Evolutionary conservation across 2,329 filamentous ascomycete species (phyloP).

Genomic region (Aspergillus tubingensis): DNA sequence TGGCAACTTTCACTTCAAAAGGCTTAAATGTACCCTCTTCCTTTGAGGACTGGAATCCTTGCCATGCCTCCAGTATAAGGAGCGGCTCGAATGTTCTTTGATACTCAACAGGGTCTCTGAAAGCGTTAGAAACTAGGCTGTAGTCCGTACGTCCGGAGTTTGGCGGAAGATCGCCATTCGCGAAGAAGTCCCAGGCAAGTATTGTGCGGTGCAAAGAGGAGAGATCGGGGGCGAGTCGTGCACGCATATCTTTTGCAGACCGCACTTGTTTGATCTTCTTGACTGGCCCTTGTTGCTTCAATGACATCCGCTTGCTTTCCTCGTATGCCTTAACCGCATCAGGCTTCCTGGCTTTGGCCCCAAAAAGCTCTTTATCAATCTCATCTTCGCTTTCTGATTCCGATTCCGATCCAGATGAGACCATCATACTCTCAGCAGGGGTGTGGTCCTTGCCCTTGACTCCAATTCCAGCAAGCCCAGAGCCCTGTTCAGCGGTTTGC

Average conservation of each 20-base stretch:
- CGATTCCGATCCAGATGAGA: conserved; percentile 66
- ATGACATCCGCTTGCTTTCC: conserved; percentile 48
- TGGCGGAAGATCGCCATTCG: conserved; percentile 82
- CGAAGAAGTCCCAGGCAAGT: conserved; percentile 93
- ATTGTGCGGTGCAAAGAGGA: conserved; percentile 81
- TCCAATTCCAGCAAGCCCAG: conserved; percentile 71
- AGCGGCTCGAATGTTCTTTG: conserved; percentile 88
- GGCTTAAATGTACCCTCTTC: conserved; percentile 79
- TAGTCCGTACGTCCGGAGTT: conserved; percentile 69
- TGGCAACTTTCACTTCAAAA: conserved; percentile 85
- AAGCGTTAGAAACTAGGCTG: conserved; percentile 73
- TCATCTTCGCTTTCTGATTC: conserved; percentile 76
- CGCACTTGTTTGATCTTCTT: conserved; percentile 80
- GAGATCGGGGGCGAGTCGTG: conserved; percentile 86
- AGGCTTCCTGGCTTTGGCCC: conserved; percentile 40
- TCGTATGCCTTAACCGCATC: conserved; percentile 50
- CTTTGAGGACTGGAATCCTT: conserved; percentile 84
- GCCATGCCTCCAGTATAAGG: conserved; percentile 91
- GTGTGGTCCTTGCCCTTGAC: conserved; percentile 77
- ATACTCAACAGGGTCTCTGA: conserved; percentile 75
- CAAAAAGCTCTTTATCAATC: conserved; percentile 70
- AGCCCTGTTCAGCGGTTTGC: conserved; percentile 73
- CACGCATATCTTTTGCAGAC: conserved; percentile 90
- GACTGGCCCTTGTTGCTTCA: conserved; percentile 69
- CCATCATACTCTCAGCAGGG: conserved; percentile 82